A percentile compares a stretch with the other conserved stretches of the same genome.
phyloP scores from a whole-genome alignment of 2,329 filamentous ascomycete genomes.

The Colletotrichum truncatum region DNA sequence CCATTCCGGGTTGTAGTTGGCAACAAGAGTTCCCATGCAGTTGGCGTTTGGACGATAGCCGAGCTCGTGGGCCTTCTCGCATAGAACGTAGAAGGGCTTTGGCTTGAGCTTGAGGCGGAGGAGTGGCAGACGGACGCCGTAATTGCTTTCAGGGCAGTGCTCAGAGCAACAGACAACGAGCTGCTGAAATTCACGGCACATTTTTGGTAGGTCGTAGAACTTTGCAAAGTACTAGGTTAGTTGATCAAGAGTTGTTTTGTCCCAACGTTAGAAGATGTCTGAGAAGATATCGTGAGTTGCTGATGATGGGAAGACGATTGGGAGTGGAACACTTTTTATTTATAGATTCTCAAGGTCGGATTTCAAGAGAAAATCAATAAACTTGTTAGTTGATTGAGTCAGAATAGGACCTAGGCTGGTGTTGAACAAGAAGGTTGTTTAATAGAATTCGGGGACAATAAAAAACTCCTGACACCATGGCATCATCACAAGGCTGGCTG shows the following conservation, averaged over 20 bases:
- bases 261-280: too few relatives aligned
- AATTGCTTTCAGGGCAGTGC: background rate
- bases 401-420: too few relatives aligned
- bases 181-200: constrained; percentile 3
- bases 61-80: background rate
- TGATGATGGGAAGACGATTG: background rate
- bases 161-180: constrained; percentile 4
- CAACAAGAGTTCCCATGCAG: background rate
- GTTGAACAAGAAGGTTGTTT: background rate
- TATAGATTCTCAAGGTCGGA: too few relatives aligned
- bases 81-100: background rate
- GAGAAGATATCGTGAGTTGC: too few relatives aligned
- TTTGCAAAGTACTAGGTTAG: too few relatives aligned
- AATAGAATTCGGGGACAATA: background rate
- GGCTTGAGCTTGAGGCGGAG: constrained; percentile 2
- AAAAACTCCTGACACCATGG: too few relatives aligned
- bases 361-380: too few relatives aligned
- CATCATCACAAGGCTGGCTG: too few relatives aligned
- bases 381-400: too few relatives aligned
- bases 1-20: background rate
- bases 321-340: too few relatives aligned
- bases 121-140: background rate
- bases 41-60: background rate
- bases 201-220: too few relatives aligned
- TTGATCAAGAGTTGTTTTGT: too few relatives aligned